These are phyloP conservation scores for Cladorrhinum samala DNA, from an alignment of 495 filamentous ascomycete species.

Conservation along the genomic window DNA sequence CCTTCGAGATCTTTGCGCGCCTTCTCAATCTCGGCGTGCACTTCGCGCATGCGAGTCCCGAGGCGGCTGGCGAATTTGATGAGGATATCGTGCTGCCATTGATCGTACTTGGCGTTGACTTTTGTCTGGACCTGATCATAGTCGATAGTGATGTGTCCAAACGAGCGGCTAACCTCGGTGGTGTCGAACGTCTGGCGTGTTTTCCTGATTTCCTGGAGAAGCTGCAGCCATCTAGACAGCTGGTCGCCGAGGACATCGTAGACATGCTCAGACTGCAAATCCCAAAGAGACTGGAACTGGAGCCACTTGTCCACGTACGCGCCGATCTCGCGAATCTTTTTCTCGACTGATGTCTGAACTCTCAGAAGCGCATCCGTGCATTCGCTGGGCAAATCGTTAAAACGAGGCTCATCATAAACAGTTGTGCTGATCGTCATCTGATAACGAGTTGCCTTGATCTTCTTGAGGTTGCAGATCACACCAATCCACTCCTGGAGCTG, in stretches of 20 bases:
- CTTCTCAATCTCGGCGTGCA: slow-evolving; percentile 81
- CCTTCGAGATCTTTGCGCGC: slow-evolving; percentile 82
- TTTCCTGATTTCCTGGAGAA: slow-evolving; percentile 92
- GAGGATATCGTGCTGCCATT: slow-evolving; percentile 97
- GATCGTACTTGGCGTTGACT: slow-evolving; percentile 97
- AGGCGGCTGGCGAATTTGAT: slow-evolving; percentile 84
- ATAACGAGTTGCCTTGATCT: slow-evolving; percentile 90
- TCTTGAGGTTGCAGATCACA: slow-evolving; percentile 82
- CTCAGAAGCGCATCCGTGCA: slow-evolving; percentile 70
- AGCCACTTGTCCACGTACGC: slow-evolving; percentile 94
- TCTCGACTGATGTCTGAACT: slow-evolving; percentile 75
- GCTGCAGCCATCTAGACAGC: slow-evolving; percentile 83
- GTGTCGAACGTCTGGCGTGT: slow-evolving; percentile 92
- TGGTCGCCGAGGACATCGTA: slow-evolving; percentile 88
- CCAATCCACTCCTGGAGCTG: slow-evolving; percentile 92
- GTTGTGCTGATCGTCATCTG: slow-evolving; percentile 70
- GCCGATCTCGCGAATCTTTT: slow-evolving; percentile 66
- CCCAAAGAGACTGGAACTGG: slow-evolving; percentile 98
- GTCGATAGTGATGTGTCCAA: slow-evolving; percentile 89
- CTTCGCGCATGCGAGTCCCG: slow-evolving; percentile 83
- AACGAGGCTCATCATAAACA: slow-evolving; percentile 62
- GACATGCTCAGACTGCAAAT: slow-evolving; percentile 90
- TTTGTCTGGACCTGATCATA: slow-evolving; percentile 98
- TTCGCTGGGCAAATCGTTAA: slow-evolving; percentile 75
- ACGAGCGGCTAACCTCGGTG: slow-evolving; percentile 80